phyloP scores from a whole-genome alignment of 2,329 filamentous ascomycete species.

The Stagonosporopsis cucurbitacearum region DNA sequence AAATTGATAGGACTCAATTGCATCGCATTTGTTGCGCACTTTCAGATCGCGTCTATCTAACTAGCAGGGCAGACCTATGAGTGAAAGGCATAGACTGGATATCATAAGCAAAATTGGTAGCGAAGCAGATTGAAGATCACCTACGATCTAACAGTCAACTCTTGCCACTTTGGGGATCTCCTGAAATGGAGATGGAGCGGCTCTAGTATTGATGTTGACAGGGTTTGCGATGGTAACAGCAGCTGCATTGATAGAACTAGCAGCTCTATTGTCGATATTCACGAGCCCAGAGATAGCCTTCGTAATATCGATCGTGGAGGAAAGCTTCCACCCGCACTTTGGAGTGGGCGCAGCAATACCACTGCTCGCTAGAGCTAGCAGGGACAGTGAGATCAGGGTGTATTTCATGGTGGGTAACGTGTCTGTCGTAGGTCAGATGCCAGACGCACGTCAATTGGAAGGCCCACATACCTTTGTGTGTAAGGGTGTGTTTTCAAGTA shows the following conservation, averaged over 20 bases:
- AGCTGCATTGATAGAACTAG: background rate
- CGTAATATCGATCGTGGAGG: background rate
- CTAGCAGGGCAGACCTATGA: background rate
- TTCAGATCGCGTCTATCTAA: background rate
- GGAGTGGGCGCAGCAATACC: conserved; percentile 25
- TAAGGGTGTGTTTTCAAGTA: too few species aligned
- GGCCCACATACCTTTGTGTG: background rate
- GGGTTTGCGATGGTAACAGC: background rate
- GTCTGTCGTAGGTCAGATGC: background rate
- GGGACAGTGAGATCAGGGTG: conserved; percentile 5
- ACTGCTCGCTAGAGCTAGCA: conserved; percentile 13
- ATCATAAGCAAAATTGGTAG: background rate
- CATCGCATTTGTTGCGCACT: background rate
- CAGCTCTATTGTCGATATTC: conserved; percentile 5
- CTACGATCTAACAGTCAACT: conserved; percentile 1
- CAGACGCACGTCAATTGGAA: background rate
- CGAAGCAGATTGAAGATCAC: background rate
- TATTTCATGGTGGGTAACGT: conserved; percentile 6
- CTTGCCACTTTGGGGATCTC: background rate
- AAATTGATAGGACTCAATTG: too few species aligned
- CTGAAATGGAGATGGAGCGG: background rate
- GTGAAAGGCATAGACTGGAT: background rate
- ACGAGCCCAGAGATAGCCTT: background rate
- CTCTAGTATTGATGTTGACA: background rate
- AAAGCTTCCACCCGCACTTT: conserved; percentile 1